Base-by-base conservation (phyloP, 495 filamentous ascomycete genomes). In the Tuber magnatum region DNA sequence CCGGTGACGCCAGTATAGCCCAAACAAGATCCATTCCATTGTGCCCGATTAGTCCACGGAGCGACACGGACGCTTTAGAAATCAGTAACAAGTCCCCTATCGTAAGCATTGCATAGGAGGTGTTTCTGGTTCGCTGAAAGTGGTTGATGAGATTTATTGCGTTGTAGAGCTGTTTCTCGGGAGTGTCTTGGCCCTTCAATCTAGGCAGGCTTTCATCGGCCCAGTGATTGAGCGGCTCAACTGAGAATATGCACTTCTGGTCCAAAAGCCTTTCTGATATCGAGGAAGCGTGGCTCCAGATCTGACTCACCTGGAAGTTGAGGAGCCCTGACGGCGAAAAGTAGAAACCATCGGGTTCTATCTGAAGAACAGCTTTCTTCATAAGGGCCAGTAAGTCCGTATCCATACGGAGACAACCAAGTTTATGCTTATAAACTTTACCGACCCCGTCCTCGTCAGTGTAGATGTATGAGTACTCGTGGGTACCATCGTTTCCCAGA, bases 291-390 rank as follows among this genome's bases (percentile, higher is more conserved):
- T 76, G 68, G n/a, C 32, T 42, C 70, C 71, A 76, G 24, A 80
- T 72, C 32, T 76, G 10, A n/a, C 35, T 39, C 35, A 78, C 41
- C 68, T 78, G 73, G 61, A n/a, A 32, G 7, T 43, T 51, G 46
- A 80, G 71, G 20, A 39, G 12, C 9, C 16, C 42, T 32, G 76
- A 61, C 5, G 78, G 73, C 28, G 74, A 48, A 72, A 78, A 78
- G 76, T 80, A 78, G 70, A 72, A 80, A 22, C 78, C 76, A 77
- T 80, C 78, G 42, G 78, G 78, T 32, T 74, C 20, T 32, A 80
- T 38, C 5, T 7, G 7, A 18, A 75, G 69, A 70, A 74, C 40
- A 22, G 78, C 78, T 9, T 80, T 10, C 42, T 80, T 80, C 35
- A 80, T 22, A 38, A 71, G 70, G 10, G 18, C 32, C 38, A 80